Evolutionary conservation across 331 rosid genomes (phyloP), one percentile per base, ranked within the genome.

Genomic region (Quercus tomentella): DNA sequence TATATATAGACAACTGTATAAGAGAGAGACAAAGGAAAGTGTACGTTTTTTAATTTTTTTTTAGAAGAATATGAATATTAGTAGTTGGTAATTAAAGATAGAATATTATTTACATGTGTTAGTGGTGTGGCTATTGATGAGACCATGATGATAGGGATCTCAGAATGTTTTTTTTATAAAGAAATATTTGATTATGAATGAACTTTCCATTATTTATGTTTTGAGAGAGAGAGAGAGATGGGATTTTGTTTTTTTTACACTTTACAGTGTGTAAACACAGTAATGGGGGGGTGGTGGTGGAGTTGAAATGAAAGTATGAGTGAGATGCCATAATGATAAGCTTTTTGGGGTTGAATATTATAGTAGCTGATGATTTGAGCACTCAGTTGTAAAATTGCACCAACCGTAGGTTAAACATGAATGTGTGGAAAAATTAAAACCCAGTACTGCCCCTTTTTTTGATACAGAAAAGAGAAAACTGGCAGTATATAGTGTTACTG

Each of bases 121-220:
- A 67, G 74, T 31, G 43, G 43, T 55, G 66, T 22, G 21, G 1
- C 25, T 2, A 3, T 69, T 51, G 74, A 58, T 78, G 73, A 76
- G 83, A 86, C 77, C 76, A 84, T 71, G 87, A 84, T 71, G 87
- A 70, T 66, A n/a, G 71, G 76, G 81, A 88, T 79, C 83, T 82
- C 57, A 78, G n/a, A 18, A 69, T 31, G 61, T 45, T 63, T 45
- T 45, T 69, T 45, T 72, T 70, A 18, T 28, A 76, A 67, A 55
- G 17, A 60, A 78, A 74, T n/a, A 37, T 56, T 57, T 25, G 61
- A 79, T n/a, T 65, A 35, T 1, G 68, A 41, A 69, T 70, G 60
- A 70, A 74, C 75, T 21, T 76, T 62, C 76, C 82, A 58, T 65
- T 72, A 25, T 73, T 75, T 45, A 71, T 23, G 60, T 28, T 17